Conservation (phyloP, 345 rosid genomes). For the Erucastrum elatum region DNA sequence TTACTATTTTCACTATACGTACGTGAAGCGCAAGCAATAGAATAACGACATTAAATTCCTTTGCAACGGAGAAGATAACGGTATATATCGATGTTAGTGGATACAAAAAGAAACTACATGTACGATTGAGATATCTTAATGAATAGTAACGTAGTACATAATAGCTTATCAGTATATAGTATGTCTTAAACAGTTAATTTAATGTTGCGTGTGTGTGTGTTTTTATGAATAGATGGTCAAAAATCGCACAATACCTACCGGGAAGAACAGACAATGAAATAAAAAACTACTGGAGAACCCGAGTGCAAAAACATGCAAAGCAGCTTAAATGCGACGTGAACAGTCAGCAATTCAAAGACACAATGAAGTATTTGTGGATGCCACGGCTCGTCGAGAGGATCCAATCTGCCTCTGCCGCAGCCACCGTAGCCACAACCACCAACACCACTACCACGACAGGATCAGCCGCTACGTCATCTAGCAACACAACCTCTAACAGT, state of each 20-base stretch:
- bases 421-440: slow-evolving; percentile 22
- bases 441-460: slow-evolving; percentile 28
- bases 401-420: slow-evolving; percentile 54
- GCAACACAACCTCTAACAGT: slow-evolving; percentile 35
- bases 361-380: slow-evolving; percentile 81
- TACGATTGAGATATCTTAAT: background rate
- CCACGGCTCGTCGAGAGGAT: slow-evolving; percentile 87
- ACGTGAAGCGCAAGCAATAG: background rate
- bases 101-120: background rate
- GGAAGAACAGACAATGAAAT: slow-evolving; percentile 97
- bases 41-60: background rate
- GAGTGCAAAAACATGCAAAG: slow-evolving; percentile 94
- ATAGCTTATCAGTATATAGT: background rate
- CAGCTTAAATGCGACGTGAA: slow-evolving; percentile 86
- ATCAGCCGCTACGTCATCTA: slow-evolving; percentile 38
- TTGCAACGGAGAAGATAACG: background rate
- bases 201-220: background rate
- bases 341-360: slow-evolving; percentile 84
- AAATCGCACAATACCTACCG: slow-evolving; percentile 85
- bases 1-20: background rate
- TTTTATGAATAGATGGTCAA: slow-evolving; percentile 66
- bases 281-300: slow-evolving; percentile 93
- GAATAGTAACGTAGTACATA: background rate
- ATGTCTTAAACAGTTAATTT: background rate
- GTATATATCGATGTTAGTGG: background rate